phyloP scores from a whole-genome alignment of 148 eudicot species.

The Diospyros lotus region DNA sequence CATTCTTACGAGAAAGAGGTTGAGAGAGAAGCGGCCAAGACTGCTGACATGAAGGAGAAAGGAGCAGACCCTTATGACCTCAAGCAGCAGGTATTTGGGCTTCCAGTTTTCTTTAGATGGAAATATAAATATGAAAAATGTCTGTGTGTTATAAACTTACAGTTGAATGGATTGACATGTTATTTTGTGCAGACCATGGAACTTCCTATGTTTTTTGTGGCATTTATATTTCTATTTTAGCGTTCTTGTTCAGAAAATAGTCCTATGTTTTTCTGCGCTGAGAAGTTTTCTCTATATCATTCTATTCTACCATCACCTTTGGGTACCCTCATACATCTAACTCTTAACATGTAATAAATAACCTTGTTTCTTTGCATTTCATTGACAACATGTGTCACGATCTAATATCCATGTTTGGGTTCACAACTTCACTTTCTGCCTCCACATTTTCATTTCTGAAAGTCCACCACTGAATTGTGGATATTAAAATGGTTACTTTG shows the following conservation, averaged over 20 bases:
- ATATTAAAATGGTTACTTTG: neutral
- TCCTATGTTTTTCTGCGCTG: neutral
- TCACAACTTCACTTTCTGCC: neutral
- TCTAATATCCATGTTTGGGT: neutral
- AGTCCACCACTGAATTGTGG: neutral
- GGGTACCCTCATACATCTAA: neutral
- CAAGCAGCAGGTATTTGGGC: conserved; percentile 70
- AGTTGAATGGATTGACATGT: neutral
- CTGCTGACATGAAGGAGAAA: conserved; percentile 88
- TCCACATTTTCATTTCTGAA: neutral
- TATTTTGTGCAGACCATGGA: neutral
- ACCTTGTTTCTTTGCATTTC: neutral
- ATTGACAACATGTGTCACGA: neutral
- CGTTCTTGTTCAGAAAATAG: neutral
- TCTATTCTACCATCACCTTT: neutral
- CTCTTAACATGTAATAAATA: too few relatives aligned
- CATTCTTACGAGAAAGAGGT: conserved; percentile 89
- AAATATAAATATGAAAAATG: neutral
- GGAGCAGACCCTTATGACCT: conserved; percentile 94
- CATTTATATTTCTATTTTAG: neutral
- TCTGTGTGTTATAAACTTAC: neutral
- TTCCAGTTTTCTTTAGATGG: neutral
- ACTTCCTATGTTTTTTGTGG: neutral
- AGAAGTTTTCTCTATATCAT: neutral
- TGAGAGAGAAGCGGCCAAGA: conserved; percentile 88